phyloP scores from a whole-genome alignment of 1,284 basidiomycete species.

The Fomitopsis palustris region DNA sequence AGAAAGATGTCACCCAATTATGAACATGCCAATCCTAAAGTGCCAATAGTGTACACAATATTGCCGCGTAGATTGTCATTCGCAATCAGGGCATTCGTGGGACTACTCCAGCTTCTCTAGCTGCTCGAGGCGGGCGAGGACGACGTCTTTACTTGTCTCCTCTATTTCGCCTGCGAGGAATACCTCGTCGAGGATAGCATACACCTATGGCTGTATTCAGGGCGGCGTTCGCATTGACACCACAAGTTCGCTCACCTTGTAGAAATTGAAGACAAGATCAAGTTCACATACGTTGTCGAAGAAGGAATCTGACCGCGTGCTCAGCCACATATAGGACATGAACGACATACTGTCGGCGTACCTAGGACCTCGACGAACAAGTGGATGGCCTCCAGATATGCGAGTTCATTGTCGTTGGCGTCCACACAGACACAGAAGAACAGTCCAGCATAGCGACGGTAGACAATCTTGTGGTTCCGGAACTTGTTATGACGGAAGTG shows the following conservation, averaged over 20 bases:
- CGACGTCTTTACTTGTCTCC: conserved; percentile 96
- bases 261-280: conserved; percentile 98
- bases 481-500: conserved; percentile 50
- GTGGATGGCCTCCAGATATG: conserved; percentile 96
- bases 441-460: conserved; percentile 93
- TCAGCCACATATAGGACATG: neutral
- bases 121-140: conserved; percentile 85
- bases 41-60: neutral
- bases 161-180: conserved; percentile 99
- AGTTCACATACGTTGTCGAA: conserved; percentile 99
- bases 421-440: conserved; percentile 99
- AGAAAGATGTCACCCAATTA: too few species aligned
- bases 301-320: conserved; percentile 71
- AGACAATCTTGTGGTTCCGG: conserved; percentile 93
- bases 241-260: conserved; percentile 61
- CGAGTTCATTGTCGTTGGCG: conserved; percentile 96
- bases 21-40: too few species aligned
- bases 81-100: neutral
- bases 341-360: conserved; percentile 34
- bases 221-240: neutral
- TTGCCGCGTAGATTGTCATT: too few species aligned
- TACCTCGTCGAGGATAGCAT: conserved; percentile 96
- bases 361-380: conserved; percentile 98
- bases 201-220: conserved; percentile 56
- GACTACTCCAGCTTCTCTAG: conserved; percentile 83